Base-by-base conservation (phyloP, 345 rosid species). In the Mercurialis annua region DNA sequence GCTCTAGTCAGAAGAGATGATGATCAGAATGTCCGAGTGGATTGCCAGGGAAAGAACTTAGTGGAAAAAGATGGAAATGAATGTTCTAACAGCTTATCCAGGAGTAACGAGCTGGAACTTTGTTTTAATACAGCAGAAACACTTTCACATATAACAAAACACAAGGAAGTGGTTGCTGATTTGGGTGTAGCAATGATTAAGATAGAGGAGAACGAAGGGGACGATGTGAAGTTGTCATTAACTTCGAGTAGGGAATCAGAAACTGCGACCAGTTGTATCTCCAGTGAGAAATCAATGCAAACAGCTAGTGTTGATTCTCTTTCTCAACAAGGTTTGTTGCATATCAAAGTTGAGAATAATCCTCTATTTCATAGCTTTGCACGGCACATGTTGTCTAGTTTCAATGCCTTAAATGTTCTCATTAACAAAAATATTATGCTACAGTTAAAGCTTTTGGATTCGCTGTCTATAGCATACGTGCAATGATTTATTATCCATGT, bases 291-390 rank as follows among this genome's bases (percentile, higher is more conserved):
- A 48, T 46, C 65, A 27, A 2, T 38, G 18, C 43, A 47, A n/a
- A 44, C 23, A 27, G 50, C 50, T 23, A 27, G 24, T 29, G 52
- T 18, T 62, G 27, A 51, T 62, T 62, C 53, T 27, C 53, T 62
- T 27, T 44, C 65, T 44, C 65, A 3, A 10, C 23, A 62, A 44
- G 65, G 65, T 62, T 23, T 14, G 52, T 43, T 44, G 15, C 65
- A 44, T 15, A 11, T 62, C 34, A 30, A 44, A 47, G 33, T 62
- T 44, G 46, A 62, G 11, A 11, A 10, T 30, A 6, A 12, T 29
- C 38, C 14, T 57, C 2, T n/a, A 17, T 33, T 57, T 57, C 34
- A 33, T 17, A 31, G 61, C 12, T 10, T 21, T n/a, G 23, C 61
- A 33, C 2, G 40, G 10, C 10, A 18, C 18, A 16, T 8, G 9